phyloP scores from a whole-genome alignment of 2,329 filamentous ascomycete genomes.

The Fusarium longipes region DNA sequence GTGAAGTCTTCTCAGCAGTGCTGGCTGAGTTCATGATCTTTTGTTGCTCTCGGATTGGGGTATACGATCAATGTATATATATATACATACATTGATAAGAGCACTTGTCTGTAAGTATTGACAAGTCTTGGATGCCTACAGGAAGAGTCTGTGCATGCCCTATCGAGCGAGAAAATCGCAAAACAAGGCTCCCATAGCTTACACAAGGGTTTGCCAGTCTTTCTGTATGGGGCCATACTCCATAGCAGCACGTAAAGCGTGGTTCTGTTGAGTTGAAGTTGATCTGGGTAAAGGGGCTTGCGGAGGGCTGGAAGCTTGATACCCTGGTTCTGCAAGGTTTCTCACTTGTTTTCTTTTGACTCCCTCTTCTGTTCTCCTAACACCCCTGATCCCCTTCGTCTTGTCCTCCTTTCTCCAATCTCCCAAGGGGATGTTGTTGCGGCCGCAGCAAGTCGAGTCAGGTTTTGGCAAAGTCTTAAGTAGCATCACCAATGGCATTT shows the following conservation, averaged over 20 bases:
- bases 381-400: neutral
- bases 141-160: neutral
- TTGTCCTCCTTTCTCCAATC: neutral
- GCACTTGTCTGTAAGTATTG: neutral
- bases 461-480: neutral
- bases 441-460: too few relatives aligned
- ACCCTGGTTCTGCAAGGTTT: neutral
- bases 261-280: neutral
- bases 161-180: neutral
- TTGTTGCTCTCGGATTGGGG: neutral
- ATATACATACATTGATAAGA: neutral
- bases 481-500: accelerated
- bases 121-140: neutral
- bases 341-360: neutral
- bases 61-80: too few relatives aligned
- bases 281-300: neutral
- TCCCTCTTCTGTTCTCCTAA: neutral
- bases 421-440: too few relatives aligned
- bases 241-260: neutral
- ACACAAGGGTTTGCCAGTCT: neutral
- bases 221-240: neutral
- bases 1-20: neutral
- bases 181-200: neutral
- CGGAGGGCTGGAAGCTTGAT: too few relatives aligned
- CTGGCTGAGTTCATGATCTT: constrained; percentile 3